Percentiles rank a stretch among this genome's conserved stretches.
Conservation (phyloP, 495 filamentous ascomycete genomes). For the Penicillium turbatum region DNA sequence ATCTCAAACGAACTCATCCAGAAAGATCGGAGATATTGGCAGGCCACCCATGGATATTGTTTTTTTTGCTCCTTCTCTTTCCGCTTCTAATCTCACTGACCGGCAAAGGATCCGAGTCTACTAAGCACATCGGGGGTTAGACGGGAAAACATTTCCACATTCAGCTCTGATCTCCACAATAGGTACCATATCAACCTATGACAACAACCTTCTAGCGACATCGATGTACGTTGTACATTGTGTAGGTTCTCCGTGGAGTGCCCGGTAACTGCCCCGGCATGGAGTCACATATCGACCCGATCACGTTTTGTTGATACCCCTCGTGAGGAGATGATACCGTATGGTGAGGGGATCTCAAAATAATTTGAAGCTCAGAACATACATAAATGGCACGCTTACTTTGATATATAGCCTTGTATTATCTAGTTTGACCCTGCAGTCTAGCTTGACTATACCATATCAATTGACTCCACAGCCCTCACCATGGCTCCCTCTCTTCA, state of each 20-base stretch:
- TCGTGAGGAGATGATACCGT: neutral
- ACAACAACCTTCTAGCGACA: neutral
- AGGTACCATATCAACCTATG: neutral
- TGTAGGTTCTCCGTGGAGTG: too few relatives aligned
- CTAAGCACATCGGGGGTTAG: too few relatives aligned
- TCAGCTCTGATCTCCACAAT: constrained; percentile 1
- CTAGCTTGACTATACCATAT: neutral
- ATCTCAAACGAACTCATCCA: too few relatives aligned
- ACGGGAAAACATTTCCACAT: constrained; percentile 5
- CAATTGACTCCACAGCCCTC: neutral
- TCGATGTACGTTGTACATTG: too few relatives aligned
- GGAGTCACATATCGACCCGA: too few relatives aligned
- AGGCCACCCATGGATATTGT: too few relatives aligned
- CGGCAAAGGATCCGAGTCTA: neutral
- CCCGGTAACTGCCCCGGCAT: too few relatives aligned
- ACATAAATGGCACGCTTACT: neutral
- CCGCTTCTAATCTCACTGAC: too few relatives aligned
- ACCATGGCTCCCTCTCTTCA: constrained; percentile 46
- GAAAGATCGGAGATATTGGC: too few relatives aligned
- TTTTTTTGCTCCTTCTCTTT: too few relatives aligned
- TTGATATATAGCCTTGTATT: too few relatives aligned
- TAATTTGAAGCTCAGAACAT: neutral
- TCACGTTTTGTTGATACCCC: neutral
- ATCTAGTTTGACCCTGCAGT: neutral
- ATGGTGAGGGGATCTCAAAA: constrained; percentile 1